These are phyloP conservation scores for Gautieria morchelliformis DNA, from an alignment of 768 basidiomycete species.

Conservation along the genomic window DNA sequence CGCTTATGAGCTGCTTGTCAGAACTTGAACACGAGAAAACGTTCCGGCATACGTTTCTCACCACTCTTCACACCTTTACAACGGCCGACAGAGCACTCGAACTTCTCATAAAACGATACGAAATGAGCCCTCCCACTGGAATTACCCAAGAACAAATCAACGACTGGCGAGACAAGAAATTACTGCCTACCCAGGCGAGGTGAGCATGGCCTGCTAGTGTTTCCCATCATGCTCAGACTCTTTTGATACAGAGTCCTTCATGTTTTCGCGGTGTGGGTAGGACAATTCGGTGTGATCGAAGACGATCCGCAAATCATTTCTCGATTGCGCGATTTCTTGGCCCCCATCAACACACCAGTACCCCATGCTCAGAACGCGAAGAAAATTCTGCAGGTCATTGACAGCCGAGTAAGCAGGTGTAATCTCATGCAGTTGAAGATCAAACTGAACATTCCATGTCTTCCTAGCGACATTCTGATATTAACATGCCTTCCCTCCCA, in stretches of 20 bases:
- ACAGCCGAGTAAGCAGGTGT: slow-evolving; percentile 40
- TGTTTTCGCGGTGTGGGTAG: slow-evolving; percentile 48
- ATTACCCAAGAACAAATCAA: slow-evolving; percentile 42
- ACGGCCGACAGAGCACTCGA: slow-evolving; percentile 61
- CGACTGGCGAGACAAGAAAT: slow-evolving; percentile 58
- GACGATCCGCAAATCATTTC: slow-evolving; percentile 56
- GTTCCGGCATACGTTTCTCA: slow-evolving; percentile 62
- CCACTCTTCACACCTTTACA: slow-evolving; percentile 76
- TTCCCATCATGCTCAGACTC: slow-evolving; percentile 31
- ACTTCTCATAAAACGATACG: slow-evolving; percentile 53
- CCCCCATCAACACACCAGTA: slow-evolving; percentile 25
- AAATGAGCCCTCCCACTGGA: slow-evolving; percentile 38
- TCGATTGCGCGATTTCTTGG: slow-evolving; percentile 47
- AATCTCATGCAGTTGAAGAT: too few species aligned
- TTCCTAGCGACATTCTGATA: slow-evolving; percentile 4
- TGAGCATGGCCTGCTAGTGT: slow-evolving; percentile 12
- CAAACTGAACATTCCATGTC: slow-evolving; percentile 1
- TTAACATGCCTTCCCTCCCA: slow-evolving; percentile 10
- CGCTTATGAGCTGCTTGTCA: not conserved
- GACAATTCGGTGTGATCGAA: slow-evolving; percentile 48
- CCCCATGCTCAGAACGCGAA: slow-evolving; percentile 36
- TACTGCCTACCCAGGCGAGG: slow-evolving; percentile 54
- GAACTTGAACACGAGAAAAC: slow-evolving; percentile 13
- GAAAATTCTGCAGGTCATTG: slow-evolving; percentile 41
- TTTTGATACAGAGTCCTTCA: slow-evolving; percentile 6